Percentiles rank a stretch among this genome's conserved stretches.
phyloP scores from a whole-genome alignment of 192 early-diverging fungal species.

The Umbelopsis ramanniana region DNA sequence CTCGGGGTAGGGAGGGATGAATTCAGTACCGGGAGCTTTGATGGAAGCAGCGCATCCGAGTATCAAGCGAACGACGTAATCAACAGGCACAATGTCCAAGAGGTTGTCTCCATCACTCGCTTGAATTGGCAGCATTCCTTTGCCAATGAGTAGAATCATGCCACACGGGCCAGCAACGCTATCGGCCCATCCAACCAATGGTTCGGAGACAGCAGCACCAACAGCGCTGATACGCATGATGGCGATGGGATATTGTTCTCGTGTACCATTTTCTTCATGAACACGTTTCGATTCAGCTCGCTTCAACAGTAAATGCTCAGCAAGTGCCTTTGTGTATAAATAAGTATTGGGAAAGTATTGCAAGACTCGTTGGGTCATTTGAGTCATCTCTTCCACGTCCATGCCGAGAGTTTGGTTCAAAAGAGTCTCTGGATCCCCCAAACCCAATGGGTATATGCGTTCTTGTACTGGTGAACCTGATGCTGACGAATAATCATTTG shows the following conservation, averaged over 20 bases:
- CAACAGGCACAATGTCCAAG: conserved; percentile 42
- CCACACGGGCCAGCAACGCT: conserved; percentile 41
- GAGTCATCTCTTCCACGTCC: conserved; percentile 21
- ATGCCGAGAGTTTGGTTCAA: conserved; percentile 19
- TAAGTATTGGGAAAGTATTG: conserved; percentile 47
- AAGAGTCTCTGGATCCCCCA: conserved; percentile 24
- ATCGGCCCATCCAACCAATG: conserved; percentile 45
- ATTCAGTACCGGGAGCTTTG: conserved; percentile 20
- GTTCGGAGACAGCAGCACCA: conserved; percentile 36
- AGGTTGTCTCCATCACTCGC: conserved; percentile 30
- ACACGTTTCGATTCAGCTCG: conserved; percentile 25
- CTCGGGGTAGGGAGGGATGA: conserved; percentile 17
- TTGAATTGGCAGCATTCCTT: conserved; percentile 34
- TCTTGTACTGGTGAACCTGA: conserved; percentile 16
- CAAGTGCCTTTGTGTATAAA: conserved; percentile 50
- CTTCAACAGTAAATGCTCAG: conserved; percentile 51
- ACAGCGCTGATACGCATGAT: conserved; percentile 36
- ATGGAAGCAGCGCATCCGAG: conserved; percentile 31
- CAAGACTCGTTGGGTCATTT: neutral
- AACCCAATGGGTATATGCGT: conserved; percentile 25
- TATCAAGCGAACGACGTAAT: conserved; percentile 37
- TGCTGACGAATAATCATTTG: neutral
- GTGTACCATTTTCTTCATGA: conserved; percentile 15
- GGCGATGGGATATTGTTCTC: conserved; percentile 32
- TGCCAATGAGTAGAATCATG: conserved; percentile 33